Conservation (phyloP, 2,329 filamentous ascomycete genomes). For the Akanthomyces uredinophilus region DNA sequence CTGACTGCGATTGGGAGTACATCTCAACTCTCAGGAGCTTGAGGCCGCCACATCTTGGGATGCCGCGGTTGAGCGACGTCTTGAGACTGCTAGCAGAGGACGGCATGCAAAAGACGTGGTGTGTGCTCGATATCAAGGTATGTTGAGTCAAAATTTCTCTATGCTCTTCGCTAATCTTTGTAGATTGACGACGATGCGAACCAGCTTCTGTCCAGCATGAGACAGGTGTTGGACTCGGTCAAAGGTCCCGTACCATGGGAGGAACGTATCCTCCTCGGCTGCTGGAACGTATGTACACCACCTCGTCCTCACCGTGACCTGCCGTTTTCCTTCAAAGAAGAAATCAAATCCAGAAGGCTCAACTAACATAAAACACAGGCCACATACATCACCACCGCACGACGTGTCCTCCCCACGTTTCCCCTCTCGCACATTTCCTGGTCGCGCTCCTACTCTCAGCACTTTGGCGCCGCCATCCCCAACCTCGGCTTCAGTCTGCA, state of each 20-base stretch:
- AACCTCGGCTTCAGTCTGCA: slow-evolving; percentile 75
- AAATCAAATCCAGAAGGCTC: too few species aligned
- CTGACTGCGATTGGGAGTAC: slow-evolving; percentile 72
- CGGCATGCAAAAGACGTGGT: slow-evolving; percentile 65
- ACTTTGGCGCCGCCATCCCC: slow-evolving; percentile 57
- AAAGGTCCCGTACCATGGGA: slow-evolving; percentile 56
- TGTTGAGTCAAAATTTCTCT: too few species aligned
- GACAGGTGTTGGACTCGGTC: slow-evolving; percentile 54
- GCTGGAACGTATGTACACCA: slow-evolving; percentile 61
- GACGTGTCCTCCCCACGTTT: slow-evolving; percentile 57
- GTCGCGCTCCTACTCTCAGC: slow-evolving; percentile 61
- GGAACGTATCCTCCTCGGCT: slow-evolving; percentile 69
- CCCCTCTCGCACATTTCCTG: slow-evolving; percentile 64
- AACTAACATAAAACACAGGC: slow-evolving; percentile 35
- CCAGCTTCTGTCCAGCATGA: slow-evolving; percentile 65
- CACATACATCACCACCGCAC: slow-evolving; percentile 61
- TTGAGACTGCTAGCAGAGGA: slow-evolving; percentile 65
- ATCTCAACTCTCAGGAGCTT: slow-evolving; percentile 64
- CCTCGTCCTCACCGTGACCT: neutral
- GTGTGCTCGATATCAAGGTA: slow-evolving; percentile 86
- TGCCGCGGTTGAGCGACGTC: slow-evolving; percentile 72
- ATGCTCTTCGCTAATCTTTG: neutral
- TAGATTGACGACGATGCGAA: slow-evolving; percentile 52
- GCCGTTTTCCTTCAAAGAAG: too few species aligned
- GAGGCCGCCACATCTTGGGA: slow-evolving; percentile 59